A percentile compares a stretch with the other conserved stretches of the same genome.
These are phyloP conservation scores for Discostella stelligera DNA, from an alignment of 352 stramenopile genomes.

Conservation along the genomic window DNA sequence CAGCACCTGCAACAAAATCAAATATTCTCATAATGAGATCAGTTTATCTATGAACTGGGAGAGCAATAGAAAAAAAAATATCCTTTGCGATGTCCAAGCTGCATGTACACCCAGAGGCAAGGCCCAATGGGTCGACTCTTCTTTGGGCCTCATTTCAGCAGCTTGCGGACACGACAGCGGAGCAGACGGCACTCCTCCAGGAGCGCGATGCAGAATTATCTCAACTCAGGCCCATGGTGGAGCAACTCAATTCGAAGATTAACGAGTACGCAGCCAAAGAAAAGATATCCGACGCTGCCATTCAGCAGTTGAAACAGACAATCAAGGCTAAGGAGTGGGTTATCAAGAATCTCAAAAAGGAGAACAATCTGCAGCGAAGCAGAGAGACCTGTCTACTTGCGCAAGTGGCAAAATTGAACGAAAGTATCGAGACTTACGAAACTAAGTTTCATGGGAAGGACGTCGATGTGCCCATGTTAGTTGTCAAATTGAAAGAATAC, in stretches of 20 bases:
- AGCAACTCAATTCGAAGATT: conserved; percentile 29
- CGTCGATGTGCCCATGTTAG: conserved; percentile 52
- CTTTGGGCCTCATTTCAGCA: neutral
- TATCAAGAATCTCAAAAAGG: conserved; percentile 47
- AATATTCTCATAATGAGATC: neutral
- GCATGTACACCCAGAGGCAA: neutral
- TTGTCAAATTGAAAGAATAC: conserved; percentile 46
- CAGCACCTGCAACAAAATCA: too few relatives aligned
- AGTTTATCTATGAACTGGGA: neutral
- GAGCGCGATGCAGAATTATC: conserved; percentile 41
- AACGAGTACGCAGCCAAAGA: conserved; percentile 15
- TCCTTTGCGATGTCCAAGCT: neutral
- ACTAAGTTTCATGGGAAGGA: conserved; percentile 32
- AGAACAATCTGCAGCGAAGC: conserved; percentile 38
- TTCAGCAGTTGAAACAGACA: conserved; percentile 43
- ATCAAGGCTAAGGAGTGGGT: conserved; percentile 54
- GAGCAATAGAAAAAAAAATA: neutral
- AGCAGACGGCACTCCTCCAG: neutral
- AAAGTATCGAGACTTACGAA: conserved; percentile 46
- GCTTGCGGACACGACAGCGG: neutral
- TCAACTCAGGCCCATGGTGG: conserved; percentile 18
- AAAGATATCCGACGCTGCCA: conserved; percentile 2
- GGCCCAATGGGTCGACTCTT: neutral
- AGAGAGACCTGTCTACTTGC: conserved; percentile 33
- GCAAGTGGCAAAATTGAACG: conserved; percentile 30